Base-by-base conservation (phyloP, 1,284 basidiomycete genomes). In the Leccinum laetum region DNA sequence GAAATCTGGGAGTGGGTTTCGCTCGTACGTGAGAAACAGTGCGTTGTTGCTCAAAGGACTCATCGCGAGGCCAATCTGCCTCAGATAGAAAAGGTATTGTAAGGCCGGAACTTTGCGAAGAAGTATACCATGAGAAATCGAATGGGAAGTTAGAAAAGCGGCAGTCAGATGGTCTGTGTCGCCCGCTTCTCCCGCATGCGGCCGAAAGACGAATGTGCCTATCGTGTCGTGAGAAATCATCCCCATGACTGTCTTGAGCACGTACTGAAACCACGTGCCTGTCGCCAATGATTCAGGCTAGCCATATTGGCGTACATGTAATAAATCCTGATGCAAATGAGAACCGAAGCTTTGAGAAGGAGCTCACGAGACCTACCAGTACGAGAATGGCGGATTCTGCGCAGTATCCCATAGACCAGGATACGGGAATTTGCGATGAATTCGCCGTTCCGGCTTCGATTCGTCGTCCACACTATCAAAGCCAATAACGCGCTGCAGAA, bases 381-480 rank as follows among this genome's bases (percentile, higher is more conserved):
- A 98, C 5, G 92, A 94, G 79, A 95, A 99, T 0, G 96, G 95
- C 7, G 97, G 98, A 56, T 93, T 94, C 73, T 97, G 93, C 57
- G 85, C 83, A 1, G 91, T 90, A 77, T 96, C 87, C 98, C 98
- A 99, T 64, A 95, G 82, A 62, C 87, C 85, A 1, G 98, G 97
- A 67, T 94, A 95, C 0, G 98, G 98, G 82, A 96, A 99, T 78
- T 99, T 99, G 73, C 92, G 93, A 78, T 98, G 93, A 65, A 98
- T 88, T 24, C 98, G 83, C 63, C 95, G 83, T 78, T 99, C 98
- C 0, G 90, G 84, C 80, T 99, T 99, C 14, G 93, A 96, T 79
- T 99, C 98, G 74, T 99, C 98, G 72, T 99, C 98, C 18, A 99
- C 98, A 11, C 91, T 93, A 73, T 99, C 98, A 73, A 99, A 98